Evolutionary conservation across 1,284 basidiomycete genomes (phyloP), one percentile per base, ranked within the genome.

Genomic region (Cutaneotrichosporon spelunceum): DNA sequence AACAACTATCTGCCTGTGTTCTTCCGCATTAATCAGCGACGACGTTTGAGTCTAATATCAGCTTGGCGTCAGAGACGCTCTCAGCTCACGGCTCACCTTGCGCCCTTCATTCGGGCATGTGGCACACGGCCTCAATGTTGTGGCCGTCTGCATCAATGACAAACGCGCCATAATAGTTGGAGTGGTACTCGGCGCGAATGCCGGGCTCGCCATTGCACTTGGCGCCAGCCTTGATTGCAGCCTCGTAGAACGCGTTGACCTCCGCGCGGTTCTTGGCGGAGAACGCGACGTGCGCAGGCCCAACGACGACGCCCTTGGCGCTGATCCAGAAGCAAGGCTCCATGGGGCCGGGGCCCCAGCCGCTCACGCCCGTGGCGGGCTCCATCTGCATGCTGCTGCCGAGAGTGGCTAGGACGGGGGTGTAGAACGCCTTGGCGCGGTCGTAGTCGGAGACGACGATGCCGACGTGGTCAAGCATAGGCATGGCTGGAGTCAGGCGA

Each of bases 41-140:
- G 4, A 6, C 36, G 13, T 39, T 39, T 19, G 36, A 16, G 36
- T n/a, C 39, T 42, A 16, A 10, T 16, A 3, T 36, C 34, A 36
- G 34, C 34, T 36, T n/a, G n/a, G n/a, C 34, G 34, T 3, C 34
- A 5, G 3, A 36, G 34, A 7, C 11, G 39, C 39, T 42, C 16
- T 39, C 30, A 42, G 39, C 19, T 42, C 39, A n/a, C 39, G n/a
- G 3, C 39, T 42, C 30, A 33, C 8, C 30, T 33, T n/a, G 13
- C 30, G 13, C 13, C 30, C 30, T 9, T 33, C 30, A 19, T 19
- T 42, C 39, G 19, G 39, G 19, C 19, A 42, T 19, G 59, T 66
- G 64, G 42, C 57, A 63, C 8, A 66, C 64, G 3, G 61, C 61
- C 59, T 66, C 64, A 30, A 66, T 59, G 5, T 60, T 57, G 56